A percentile compares a stretch with the other conserved stretches of the same genome.
Conservation (phyloP, 176 grass and related monocot species). For the Oryza glumipatula region DNA sequence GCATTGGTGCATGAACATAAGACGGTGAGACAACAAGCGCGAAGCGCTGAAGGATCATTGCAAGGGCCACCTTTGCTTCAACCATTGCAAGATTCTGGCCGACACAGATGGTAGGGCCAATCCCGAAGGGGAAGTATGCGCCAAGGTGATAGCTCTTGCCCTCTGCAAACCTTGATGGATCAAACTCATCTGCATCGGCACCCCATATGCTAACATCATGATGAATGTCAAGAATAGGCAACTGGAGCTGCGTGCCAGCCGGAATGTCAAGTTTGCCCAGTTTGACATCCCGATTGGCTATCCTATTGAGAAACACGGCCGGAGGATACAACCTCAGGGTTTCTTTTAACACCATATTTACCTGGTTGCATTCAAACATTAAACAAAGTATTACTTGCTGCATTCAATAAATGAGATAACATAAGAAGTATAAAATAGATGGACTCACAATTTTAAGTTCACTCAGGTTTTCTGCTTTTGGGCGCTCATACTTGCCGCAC, state of each 20-base stretch:
- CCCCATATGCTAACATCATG: slow-evolving; percentile 76
- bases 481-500: slow-evolving; percentile 52
- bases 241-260: slow-evolving; percentile 53
- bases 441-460: slow-evolving; percentile 74
- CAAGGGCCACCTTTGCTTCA: slow-evolving; percentile 70
- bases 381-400: not conserved
- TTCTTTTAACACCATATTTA: slow-evolving; percentile 84
- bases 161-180: slow-evolving; percentile 77
- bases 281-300: slow-evolving; percentile 48
- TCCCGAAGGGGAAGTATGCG: slow-evolving; percentile 69
- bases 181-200: slow-evolving; percentile 53
- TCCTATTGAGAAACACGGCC: slow-evolving; percentile 47
- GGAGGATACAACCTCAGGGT: slow-evolving; percentile 83
- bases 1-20: slow-evolving; percentile 79
- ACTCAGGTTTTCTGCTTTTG: slow-evolving; percentile 52
- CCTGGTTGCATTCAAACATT: slow-evolving; percentile 38
- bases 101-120: slow-evolving; percentile 65
- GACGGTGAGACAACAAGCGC: slow-evolving; percentile 64
- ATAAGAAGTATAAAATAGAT: not conserved
- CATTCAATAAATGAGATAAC: not conserved
- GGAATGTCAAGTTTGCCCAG: slow-evolving; percentile 64
- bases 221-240: slow-evolving; percentile 61
- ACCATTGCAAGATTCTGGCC: slow-evolving; percentile 80
- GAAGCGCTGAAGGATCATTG: slow-evolving; percentile 64
- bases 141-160: slow-evolving; percentile 74